These are phyloP conservation scores for Saururus chinensis DNA, from an alignment of 164 flowering plant species.

Conservation along the genomic window DNA sequence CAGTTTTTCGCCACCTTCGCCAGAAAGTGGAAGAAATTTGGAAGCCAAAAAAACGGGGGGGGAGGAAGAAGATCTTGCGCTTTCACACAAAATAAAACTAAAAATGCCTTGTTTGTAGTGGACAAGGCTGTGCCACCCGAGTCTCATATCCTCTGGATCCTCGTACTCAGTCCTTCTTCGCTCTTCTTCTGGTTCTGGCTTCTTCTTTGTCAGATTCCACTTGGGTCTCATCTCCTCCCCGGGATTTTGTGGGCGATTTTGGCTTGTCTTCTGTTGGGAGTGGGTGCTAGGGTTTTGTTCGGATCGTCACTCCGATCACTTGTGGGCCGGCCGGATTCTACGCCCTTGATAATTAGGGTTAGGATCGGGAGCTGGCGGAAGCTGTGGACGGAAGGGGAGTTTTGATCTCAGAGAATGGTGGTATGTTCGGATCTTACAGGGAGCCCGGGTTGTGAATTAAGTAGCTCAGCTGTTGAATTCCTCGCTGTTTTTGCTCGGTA, in stretches of 20 bases:
- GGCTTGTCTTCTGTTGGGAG: constrained; percentile 7
- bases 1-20: no score
- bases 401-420: constrained; percentile 11
- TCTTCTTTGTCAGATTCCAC: neutral
- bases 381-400: constrained; percentile 3
- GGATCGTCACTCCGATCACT: constrained; percentile 23
- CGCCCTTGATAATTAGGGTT: constrained; percentile 23
- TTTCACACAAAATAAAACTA: constrained; percentile 3
- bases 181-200: no score
- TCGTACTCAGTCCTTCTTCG: no score
- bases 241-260: constrained; percentile 17
- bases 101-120: constrained; percentile 15
- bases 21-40: no score
- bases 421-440: constrained; percentile 14
- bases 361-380: constrained; percentile 8
- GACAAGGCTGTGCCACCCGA: no score
- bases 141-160: constrained; percentile 1
- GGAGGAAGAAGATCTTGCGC: constrained; percentile 12
- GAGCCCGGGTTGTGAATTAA: constrained; percentile 12
- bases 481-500: constrained; percentile 8
- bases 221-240: constrained; percentile 1
- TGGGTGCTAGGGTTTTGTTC: constrained; percentile 30
- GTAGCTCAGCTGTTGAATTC: constrained; percentile 8
- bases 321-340: constrained; percentile 10
- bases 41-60: no score